These are phyloP conservation scores for Diplosphaera chodatii DNA, from an alignment of 139 green algal species.

Conservation along the genomic window DNA sequence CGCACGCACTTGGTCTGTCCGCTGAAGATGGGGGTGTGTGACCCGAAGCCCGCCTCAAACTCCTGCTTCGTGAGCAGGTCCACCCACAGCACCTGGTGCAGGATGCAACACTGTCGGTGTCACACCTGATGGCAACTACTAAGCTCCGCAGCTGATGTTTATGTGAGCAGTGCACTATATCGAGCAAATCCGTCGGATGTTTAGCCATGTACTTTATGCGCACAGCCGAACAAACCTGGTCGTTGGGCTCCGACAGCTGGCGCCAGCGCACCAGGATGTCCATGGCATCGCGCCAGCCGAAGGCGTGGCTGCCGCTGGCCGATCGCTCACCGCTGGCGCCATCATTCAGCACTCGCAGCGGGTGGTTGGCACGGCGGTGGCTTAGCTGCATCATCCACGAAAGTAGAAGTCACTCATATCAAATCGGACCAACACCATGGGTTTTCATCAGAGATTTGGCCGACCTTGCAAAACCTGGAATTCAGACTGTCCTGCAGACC, in stretches of 20 bases:
- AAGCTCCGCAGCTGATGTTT: too few species aligned
- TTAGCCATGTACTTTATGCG: too few species aligned
- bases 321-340: conserved; percentile 23
- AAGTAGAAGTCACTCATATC: too few species aligned
- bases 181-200: too few species aligned
- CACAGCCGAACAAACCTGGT: conserved; percentile 78
- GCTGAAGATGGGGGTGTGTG: conserved; percentile 86
- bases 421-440: too few species aligned
- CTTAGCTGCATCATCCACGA: neutral
- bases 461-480: too few species aligned
- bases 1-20: conserved; percentile 87
- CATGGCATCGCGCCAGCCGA: conserved; percentile 85
- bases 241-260: conserved; percentile 88
- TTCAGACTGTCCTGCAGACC: too few species aligned
- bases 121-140: too few species aligned
- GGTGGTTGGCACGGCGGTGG: neutral
- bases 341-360: conserved; percentile 26
- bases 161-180: too few species aligned
- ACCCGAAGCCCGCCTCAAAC: conserved; percentile 83
- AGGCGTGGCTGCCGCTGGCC: conserved; percentile 37
- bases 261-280: conserved; percentile 89
- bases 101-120: too few species aligned
- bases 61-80: conserved; percentile 81
- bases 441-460: too few species aligned
- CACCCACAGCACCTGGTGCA: conserved; percentile 86